Evolutionary conservation across 1,284 basidiomycete genomes (phyloP), one percentile per base, ranked within the genome.

Genomic region (Trametes sp.): DNA sequence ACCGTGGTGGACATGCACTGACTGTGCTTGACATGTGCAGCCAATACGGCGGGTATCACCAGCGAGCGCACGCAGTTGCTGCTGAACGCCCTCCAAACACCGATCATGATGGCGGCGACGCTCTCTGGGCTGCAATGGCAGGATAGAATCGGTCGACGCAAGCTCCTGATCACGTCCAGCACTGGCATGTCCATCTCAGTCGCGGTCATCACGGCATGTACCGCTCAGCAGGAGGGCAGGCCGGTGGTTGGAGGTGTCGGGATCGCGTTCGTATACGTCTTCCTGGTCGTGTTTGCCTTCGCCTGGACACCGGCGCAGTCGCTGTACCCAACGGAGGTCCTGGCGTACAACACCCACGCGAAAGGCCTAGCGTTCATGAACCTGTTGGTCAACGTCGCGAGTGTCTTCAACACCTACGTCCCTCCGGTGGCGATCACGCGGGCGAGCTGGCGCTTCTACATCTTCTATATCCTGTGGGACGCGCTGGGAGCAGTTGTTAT

Each of bases 251-350:
- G 69, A 1, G 57, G 65, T 16, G 65, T 63, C 31, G 69, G 69
- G 10, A 70, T 70, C 35, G 69, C 69, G 21, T 70, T 70, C 59
- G 60, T 70, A 4, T 70, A 70, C 35, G 63, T 70, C 54, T 70
- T 70, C 65, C 63, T 70, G 14, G 65, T 69, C 57, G 69, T 70
- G 11, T 70, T 70, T 57, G 62, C 69, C 14, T 70, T 70, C 49
- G 65, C 67, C n/a, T 70, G 69, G 69, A 70, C 69, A 19, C 69
- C 69, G 9, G 66, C 67, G 33, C 69, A 70, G 50, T 70, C 69
- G 38, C 59, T 70, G 42, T 70, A 70, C 55, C 69, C 69, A 10
- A 68, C 67, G 19, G 69, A 70, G 57, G 69, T 70, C 24, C 62
- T 70, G 33, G 63, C 69, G 4, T 70, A 67, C 58, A 66, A 63